phyloP scores from a whole-genome alignment of 139 green algal genomes.

The Dunaliella primolecta region DNA sequence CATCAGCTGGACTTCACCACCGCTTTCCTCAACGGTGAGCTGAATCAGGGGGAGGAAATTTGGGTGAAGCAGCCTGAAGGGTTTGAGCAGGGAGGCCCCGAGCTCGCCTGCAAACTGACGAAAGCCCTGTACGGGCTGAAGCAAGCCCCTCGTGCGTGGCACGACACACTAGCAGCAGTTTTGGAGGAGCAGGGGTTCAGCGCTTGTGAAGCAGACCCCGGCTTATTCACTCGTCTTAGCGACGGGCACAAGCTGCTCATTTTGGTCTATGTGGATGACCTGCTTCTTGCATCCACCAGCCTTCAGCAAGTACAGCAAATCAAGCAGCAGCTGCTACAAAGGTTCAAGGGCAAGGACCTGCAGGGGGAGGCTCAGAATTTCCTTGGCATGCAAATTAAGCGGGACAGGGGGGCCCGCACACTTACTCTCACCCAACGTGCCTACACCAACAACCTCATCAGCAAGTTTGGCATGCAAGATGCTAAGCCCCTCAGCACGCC shows the following conservation, averaged over 20 bases:
- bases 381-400: constrained; percentile 8
- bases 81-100: constrained; percentile 1
- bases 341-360: constrained; percentile 7
- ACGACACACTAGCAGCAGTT: constrained; percentile 20
- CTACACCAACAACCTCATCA: constrained; percentile 10
- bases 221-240: constrained; percentile 20
- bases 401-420: neutral
- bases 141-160: constrained; percentile 48
- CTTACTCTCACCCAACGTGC: constrained; percentile 27
- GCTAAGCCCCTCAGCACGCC: neutral
- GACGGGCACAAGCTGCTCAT: constrained; percentile 7
- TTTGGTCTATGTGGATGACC: constrained; percentile 31
- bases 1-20: constrained; percentile 53
- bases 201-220: constrained; percentile 24
- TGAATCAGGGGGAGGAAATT: constrained; percentile 24
- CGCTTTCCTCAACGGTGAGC: constrained; percentile 53
- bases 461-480: constrained; percentile 19
- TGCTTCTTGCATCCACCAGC: neutral
- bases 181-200: constrained; percentile 30
- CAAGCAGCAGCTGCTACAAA: neutral
- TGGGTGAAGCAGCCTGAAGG: constrained; percentile 29
- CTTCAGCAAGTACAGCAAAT: neutral
- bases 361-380: neutral
- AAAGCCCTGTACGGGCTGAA: constrained; percentile 50
- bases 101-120: constrained; percentile 4